Evolutionary conservation across 306 rosid genomes (phyloP).

Genomic region (Acmispon strigosus): DNA sequence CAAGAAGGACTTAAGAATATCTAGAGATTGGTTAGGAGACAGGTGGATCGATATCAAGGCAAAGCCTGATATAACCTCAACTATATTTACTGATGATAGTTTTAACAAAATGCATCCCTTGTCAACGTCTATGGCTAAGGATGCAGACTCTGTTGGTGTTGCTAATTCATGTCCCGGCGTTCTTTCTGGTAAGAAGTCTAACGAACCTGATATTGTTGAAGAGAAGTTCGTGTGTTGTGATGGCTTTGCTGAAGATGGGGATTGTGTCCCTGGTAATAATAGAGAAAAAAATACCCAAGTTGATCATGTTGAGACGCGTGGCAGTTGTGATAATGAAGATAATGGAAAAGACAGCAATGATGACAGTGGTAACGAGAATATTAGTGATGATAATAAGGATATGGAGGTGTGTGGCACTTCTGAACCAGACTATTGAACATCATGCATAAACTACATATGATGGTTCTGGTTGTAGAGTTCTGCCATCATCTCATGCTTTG

Average conservation of each 20-base stretch:
- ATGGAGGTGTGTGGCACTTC: constrained; percentile 28
- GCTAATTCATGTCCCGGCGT: constrained; percentile 34
- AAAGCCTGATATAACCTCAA: constrained; percentile 57
- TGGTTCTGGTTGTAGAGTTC: constrained; percentile 20
- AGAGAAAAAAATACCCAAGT: constrained; percentile 19
- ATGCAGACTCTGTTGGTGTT: constrained; percentile 31
- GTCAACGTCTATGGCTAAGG: constrained; percentile 38
- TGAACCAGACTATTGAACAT: constrained; percentile 26
- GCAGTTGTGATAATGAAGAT: constrained; percentile 29
- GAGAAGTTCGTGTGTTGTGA: constrained; percentile 36
- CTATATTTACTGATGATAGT: constrained; percentile 33
- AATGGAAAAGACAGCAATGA: constrained; percentile 28
- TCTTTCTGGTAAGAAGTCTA: constrained; percentile 28
- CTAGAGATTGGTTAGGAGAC: constrained; percentile 89
- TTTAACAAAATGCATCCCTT: constrained; percentile 32
- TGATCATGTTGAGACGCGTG: constrained; percentile 29
- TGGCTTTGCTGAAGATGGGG: constrained; percentile 32
- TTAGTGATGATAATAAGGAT: constrained; percentile 17
- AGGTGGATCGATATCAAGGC: constrained; percentile 56
- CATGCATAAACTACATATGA: constrained; percentile 18
- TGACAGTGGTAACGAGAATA: constrained; percentile 10
- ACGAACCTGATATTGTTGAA: constrained; percentile 18
- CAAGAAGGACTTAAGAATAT: constrained; percentile 69
- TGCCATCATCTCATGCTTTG: constrained; percentile 27
- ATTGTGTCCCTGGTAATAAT: constrained; percentile 5